Base-by-base conservation (phyloP, 306 rosid species). In the Gastrolobium bilobum region DNA sequence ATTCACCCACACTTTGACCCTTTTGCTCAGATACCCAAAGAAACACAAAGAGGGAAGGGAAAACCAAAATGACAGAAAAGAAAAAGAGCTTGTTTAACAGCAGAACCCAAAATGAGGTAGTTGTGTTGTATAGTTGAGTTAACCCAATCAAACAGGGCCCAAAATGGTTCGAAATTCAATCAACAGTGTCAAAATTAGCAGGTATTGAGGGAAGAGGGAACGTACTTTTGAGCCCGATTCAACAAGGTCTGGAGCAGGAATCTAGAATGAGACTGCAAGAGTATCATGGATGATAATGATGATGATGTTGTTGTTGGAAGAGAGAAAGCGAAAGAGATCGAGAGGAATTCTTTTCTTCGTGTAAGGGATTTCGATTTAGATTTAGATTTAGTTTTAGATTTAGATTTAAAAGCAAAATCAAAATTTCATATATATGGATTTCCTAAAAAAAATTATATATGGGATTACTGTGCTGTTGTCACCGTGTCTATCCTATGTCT, bases 211-310 rank as follows among this genome's bases (percentile, higher is more conserved):
- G 15, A 56, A 5, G 30, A 35, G 63, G 6, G 66, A 39, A 72
- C 86, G 43, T 37, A 94, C 98, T 89, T 87, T 11, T 90, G 96
- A 76, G 89, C 79, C 60, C 97, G 97, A 91, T 85, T 95, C 31
- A 82, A 40, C 81, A 95, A 56, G 73, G 96, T 91, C 81, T 95
- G 97, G 20, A 88, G 97, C 74, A 95, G 85, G 82, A 95, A 95
- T 85, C 97, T 88, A 3, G 99, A 95, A 65, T 95, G 97, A 52
- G 99, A 89, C 86, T 91, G 99, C 82, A 95, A 75, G 14, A 95
- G 93, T 59, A 95, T 88, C 99, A 93, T 95, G 57, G 86, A 79
- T 86, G 15, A 26, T 8, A 10, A 14, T 2, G 39, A 38, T 54
- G 77, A 7, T 51, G 75, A 33, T 15, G 48, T 40, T 43, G 68